Evolutionary conservation across 2,329 filamentous ascomycete genomes (phyloP).

Genomic region (Pseudogymnoascus pannorum): DNA sequence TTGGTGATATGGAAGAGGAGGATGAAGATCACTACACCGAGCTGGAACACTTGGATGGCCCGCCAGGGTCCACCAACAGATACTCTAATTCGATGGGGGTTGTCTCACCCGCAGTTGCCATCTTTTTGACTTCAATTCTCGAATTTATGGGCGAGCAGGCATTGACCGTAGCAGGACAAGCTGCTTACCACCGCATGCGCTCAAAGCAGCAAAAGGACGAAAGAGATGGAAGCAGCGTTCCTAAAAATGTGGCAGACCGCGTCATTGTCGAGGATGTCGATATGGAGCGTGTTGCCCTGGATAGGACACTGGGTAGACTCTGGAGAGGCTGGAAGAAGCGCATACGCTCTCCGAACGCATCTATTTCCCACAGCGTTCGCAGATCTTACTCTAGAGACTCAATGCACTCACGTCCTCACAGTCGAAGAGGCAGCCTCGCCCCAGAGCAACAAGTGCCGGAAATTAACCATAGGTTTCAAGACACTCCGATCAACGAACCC

Average conservation of each 20-base stretch:
- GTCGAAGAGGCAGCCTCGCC: conserved; percentile 35
- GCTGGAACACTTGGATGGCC: conserved; percentile 62
- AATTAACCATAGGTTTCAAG: conserved; percentile 29
- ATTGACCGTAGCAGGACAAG: conserved; percentile 78
- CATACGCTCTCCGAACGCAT: conserved; percentile 50
- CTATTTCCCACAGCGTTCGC: conserved; percentile 33
- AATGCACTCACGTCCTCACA: conserved; percentile 24
- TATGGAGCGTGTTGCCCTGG: conserved; percentile 87
- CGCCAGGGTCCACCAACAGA: conserved; percentile 47
- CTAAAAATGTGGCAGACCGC: conserved; percentile 50
- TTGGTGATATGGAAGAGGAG: conserved; percentile 96
- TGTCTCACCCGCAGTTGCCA: conserved; percentile 85
- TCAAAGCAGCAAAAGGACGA: conserved; percentile 52
- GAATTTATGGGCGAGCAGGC: conserved; percentile 92
- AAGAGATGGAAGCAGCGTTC: conserved; percentile 40
- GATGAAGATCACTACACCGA: conserved; percentile 88
- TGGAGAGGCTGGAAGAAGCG: conserved; percentile 96
- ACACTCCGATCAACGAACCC: conserved; percentile 20
- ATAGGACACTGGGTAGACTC: conserved; percentile 76
- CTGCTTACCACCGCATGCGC: conserved; percentile 63
- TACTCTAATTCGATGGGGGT: conserved; percentile 49
- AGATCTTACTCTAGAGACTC: conserved; percentile 45
- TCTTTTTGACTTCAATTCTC: conserved; percentile 90
- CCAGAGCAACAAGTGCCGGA: conserved; percentile 31
- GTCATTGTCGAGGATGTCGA: conserved; percentile 84